Conservation (phyloP, 2,329 filamentous ascomycete genomes). For the Nothophoma quercina region DNA sequence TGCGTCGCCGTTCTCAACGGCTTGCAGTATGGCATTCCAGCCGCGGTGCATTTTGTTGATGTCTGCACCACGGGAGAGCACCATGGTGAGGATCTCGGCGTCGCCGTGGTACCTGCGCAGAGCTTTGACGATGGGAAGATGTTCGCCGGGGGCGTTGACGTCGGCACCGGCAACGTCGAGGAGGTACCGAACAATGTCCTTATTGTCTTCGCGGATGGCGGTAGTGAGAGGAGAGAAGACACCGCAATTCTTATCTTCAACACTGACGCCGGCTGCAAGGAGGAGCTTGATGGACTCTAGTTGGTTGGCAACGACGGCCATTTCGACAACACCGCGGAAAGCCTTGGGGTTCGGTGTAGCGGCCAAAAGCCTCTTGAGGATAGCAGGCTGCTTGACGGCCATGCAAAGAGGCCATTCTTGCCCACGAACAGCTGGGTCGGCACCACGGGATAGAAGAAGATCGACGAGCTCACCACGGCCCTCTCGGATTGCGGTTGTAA, state of each 20-base stretch:
- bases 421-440: conserved; percentile 68
- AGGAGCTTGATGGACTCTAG: conserved; percentile 72
- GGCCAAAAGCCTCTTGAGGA: conserved; percentile 65
- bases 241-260: conserved; percentile 76
- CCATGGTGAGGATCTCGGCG: conserved; percentile 67
- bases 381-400: conserved; percentile 67
- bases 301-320: conserved; percentile 71
- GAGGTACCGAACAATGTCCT: conserved; percentile 68
- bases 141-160: conserved; percentile 72
- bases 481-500: conserved; percentile 72
- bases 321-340: conserved; percentile 72
- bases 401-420: conserved; percentile 76
- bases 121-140: conserved; percentile 74
- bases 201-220: conserved; percentile 69
- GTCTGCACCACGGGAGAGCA: conserved; percentile 70
- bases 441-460: conserved; percentile 64
- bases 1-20: conserved; percentile 47
- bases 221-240: conserved; percentile 75
- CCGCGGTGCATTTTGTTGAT: conserved; percentile 64
- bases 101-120: conserved; percentile 68
- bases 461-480: conserved; percentile 67
- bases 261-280: conserved; percentile 68
- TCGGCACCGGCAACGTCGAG: conserved; percentile 69
- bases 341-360: conserved; percentile 66
- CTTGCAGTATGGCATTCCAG: conserved; percentile 47